Evolutionary conservation across 2,329 filamentous ascomycete species (phyloP).

Genomic region (Talaromyces funiculosus): DNA sequence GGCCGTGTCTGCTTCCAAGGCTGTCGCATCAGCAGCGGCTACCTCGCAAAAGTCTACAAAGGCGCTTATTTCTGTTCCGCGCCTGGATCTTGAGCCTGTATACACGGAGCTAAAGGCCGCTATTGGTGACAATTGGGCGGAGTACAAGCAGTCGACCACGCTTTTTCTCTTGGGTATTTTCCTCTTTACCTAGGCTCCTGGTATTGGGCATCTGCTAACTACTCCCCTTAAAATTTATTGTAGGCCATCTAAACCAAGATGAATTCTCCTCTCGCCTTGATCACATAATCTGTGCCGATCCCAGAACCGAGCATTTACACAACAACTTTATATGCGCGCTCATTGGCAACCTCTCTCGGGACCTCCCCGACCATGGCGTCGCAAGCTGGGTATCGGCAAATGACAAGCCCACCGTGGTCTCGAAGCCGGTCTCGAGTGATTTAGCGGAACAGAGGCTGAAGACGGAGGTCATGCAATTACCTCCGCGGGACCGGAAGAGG

Average conservation of each 20-base stretch:
- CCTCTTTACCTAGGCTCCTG: background rate
- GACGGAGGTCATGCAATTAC: constrained; percentile 59
- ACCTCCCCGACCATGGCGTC: constrained; percentile 57
- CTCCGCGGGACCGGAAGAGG: constrained; percentile 54
- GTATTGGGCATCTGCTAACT: background rate
- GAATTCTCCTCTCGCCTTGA: constrained; percentile 55
- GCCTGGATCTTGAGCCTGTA: constrained; percentile 58
- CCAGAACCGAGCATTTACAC: constrained; percentile 53
- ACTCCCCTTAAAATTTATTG: background rate
- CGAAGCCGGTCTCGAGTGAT: constrained; percentile 52
- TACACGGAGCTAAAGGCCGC: constrained; percentile 57
- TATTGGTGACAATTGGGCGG: constrained; percentile 55
- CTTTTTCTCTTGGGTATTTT: constrained; percentile 53
- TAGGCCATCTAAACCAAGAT: constrained; percentile 56
- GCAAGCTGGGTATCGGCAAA: constrained; percentile 61
- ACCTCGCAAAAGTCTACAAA: constrained; percentile 46
- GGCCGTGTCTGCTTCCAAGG: constrained; percentile 28
- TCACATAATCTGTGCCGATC: constrained; percentile 49
- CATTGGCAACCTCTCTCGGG: constrained; percentile 54
- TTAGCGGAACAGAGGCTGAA: constrained; percentile 59
- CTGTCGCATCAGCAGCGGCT: constrained; percentile 23
- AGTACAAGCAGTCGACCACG: constrained; percentile 55
- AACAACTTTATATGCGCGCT: constrained; percentile 57
- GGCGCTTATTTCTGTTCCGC: constrained; percentile 49
- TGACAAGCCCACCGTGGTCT: constrained; percentile 45